Evolutionary conservation across 306 rosid genomes (phyloP), one percentile per base, ranked within the genome.

Genomic region (Vicia faba): DNA sequence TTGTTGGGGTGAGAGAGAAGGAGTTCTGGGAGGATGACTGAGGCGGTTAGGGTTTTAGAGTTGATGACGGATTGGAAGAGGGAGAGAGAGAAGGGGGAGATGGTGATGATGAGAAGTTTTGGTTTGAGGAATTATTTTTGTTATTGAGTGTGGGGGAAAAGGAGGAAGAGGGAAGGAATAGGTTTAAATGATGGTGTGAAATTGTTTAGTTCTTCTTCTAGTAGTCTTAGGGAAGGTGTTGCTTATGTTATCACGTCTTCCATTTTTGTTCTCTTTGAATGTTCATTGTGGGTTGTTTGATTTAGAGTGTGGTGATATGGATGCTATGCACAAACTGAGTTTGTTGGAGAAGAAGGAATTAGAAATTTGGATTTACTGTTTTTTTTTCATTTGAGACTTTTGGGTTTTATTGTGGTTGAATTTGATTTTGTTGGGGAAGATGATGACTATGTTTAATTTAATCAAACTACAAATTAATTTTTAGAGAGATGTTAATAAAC

Each of bases 221-320:
- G 61, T 60, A 93, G 81, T 33, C 97, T 79, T 38, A 97, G 89
- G 7, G 96, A 96, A 8, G 91, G 96, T 16, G 97, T 86, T 72
- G 78, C 76, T 72, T 89, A 96, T 7, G 97, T 89, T 10, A 89
- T 75, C 1, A 89, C 88, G 25, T 89, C 98, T 78, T 89, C 98
- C 98, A 92, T 77, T 85, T 4, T 15, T 26, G 15, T 26, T 13
- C 13, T 40, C 10, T 8, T 3, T 9, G 44, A 39, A 39, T 39
- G 11, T 10, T 3, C 13, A 11, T 13, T 10, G 44, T 39, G 44
- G 36, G 36, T 31, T 31, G 25, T 23, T 23, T 23, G 25, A 23
- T 23, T 23, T 23, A 2, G 2, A 23, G 25, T 23, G 25, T 23
- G 25, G 25, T 23, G 25, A 1, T 23, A 23, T 23, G 25, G 25